phyloP scores from a whole-genome alignment of 108 stramenopile genomes.

The Pseudonitzschia multiseries region DNA sequence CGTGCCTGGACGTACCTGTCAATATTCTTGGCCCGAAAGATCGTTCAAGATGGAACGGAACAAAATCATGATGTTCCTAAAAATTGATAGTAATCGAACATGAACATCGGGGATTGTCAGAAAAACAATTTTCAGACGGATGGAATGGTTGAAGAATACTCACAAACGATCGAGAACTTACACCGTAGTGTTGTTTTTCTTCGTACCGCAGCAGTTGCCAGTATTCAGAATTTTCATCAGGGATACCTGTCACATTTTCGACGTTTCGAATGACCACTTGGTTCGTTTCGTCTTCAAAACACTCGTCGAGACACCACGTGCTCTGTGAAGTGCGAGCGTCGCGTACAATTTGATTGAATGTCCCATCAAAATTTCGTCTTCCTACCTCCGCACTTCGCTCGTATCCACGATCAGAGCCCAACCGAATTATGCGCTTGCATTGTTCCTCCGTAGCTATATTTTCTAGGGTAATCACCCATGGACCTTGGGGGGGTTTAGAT shows the following conservation, averaged over 20 bases:
- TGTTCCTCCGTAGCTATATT: conserved; percentile 76
- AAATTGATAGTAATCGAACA: neutral
- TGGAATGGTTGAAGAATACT: neutral
- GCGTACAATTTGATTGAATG: conserved; percentile 9
- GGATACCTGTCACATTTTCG: conserved; percentile 53
- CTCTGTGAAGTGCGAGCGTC: conserved; percentile 44
- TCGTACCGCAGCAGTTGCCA: conserved; percentile 76
- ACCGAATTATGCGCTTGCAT: conserved; percentile 60
- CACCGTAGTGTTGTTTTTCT: conserved; percentile 53
- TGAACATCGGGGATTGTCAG: neutral
- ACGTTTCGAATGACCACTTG: conserved; percentile 49
- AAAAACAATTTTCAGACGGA: neutral
- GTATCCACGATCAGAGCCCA: conserved; percentile 64
- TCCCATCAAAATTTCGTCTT: conserved; percentile 34
- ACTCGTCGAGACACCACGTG: conserved; percentile 72
- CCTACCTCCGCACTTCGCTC: conserved; percentile 63
- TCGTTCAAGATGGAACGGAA: conserved; percentile 24
- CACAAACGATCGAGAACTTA: neutral
- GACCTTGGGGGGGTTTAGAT: conserved; percentile 39
- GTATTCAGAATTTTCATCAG: conserved; percentile 60
- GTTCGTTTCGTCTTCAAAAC: conserved; percentile 51
- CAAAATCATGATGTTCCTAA: conserved; percentile 42
- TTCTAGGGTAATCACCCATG: conserved; percentile 64
- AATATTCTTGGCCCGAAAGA: conserved; percentile 66
- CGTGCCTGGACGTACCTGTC: conserved; percentile 71